Evolutionary conservation across 257 asterid species (phyloP).

Genomic region (Nicotiana attenuata): DNA sequence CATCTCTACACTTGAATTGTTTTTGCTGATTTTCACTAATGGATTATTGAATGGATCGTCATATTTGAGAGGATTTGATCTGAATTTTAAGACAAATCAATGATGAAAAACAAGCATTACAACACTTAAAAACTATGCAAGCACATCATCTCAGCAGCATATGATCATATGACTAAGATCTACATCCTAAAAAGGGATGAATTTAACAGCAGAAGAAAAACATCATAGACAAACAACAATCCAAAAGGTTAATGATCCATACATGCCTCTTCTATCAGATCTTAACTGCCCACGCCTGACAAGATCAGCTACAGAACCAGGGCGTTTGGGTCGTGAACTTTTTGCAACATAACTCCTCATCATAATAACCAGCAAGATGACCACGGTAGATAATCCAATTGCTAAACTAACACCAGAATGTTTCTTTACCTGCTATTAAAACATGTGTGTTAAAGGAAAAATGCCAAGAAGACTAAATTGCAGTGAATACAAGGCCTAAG

Average conservation of each 20-base stretch:
- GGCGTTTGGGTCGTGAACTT: conserved; percentile 41
- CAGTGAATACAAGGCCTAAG: not conserved
- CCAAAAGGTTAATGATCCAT: conserved; percentile 38
- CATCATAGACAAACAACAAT: not conserved
- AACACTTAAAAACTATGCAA: conserved; percentile 7
- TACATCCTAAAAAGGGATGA: not conserved
- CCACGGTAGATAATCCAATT: conserved; percentile 53
- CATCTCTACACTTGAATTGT: conserved; percentile 90
- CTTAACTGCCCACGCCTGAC: conserved; percentile 93
- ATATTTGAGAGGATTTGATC: conserved; percentile 83
- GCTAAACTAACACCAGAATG: conserved; percentile 42
- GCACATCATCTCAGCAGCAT: not conserved
- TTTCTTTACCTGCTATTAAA: conserved; percentile 44
- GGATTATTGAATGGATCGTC: conserved; percentile 98
- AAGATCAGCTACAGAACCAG: conserved; percentile 94
- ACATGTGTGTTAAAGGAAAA: not conserved
- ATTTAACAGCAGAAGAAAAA: not conserved
- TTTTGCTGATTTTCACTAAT: conserved; percentile 78
- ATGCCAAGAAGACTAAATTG: conserved; percentile 8
- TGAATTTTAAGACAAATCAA: conserved; percentile 23
- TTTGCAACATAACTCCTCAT: conserved; percentile 44
- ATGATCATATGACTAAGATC: not conserved
- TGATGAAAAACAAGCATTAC: conserved; percentile 15
- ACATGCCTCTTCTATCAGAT: conserved; percentile 99
- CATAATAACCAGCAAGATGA: conserved; percentile 46